Evolutionary conservation across 805 yeast genomes (phyloP), one percentile per base, ranked within the genome.

Genomic region (Tetrapisispora arboricola): DNA sequence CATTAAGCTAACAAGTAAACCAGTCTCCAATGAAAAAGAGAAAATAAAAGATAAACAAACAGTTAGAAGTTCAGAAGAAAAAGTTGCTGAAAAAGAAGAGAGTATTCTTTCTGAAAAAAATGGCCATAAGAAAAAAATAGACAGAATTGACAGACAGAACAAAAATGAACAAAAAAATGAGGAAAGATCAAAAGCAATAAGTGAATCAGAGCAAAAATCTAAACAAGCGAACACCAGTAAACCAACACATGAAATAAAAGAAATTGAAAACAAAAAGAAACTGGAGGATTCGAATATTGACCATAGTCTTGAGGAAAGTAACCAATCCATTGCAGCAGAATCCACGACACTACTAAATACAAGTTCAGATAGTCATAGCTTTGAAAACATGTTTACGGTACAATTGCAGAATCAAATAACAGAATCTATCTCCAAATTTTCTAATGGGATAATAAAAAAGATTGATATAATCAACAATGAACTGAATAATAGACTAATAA

Each of bases 381-480:
- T 31, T 9, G 42, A 36, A 29, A 34, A 36, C 9, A 24, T 64
- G 1, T 62, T 64, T 32, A 65, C 71, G 2, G 54, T 56, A 26
- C 55, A 56, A 13, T 44, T 66, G 19, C 68, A 66, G 41, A 52
- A 56, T 16, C 68, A 66, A 42, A 66, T 66, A 7, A 53, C 43
- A 38, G 53, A 51, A 10, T 65, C 70, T 0, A 58, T 66, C 16
- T 43, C 50, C 4, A 40, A 44, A 3, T 66, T 66, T 44, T 58
- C 69, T 0, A 51, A 55, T n/a, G 64, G 62, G 28, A 44, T 66
- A 35, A 50, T 55, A 0, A 48, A 50, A 16, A 66, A 65, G 45
- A 58, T 66, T 30, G 49, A 53, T 4, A 49, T 66, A 6, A 61
- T 66, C 35, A 66, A 65, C 40, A 51, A 56, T 6, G 69, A 64